Evolutionary conservation across 208 protist species (phyloP).

Genomic region (Wallacemonas rigidus): DNA sequence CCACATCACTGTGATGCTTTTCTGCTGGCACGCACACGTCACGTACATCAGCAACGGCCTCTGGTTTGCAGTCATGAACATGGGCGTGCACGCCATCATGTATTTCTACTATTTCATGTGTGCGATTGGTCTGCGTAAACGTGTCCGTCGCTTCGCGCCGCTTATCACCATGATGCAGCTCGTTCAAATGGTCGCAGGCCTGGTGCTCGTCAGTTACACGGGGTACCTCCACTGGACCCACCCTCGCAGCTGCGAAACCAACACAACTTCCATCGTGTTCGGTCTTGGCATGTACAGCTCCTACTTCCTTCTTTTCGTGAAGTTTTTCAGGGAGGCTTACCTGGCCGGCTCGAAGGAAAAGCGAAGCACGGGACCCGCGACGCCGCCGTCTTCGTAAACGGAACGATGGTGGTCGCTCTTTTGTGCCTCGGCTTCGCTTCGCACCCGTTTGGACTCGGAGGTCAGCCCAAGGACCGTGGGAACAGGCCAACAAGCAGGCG

Average conservation of each 20-base stretch:
- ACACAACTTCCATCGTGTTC: constrained; percentile 22
- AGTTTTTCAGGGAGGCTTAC: constrained; percentile 56
- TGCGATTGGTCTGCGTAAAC: constrained; percentile 37
- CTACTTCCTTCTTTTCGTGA: constrained; percentile 79
- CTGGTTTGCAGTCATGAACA: constrained; percentile 89
- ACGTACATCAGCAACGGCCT: constrained; percentile 41
- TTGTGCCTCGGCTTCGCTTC: too few species aligned
- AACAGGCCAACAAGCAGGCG: too few species aligned
- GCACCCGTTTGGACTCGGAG: too few species aligned
- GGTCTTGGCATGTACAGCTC: constrained; percentile 73
- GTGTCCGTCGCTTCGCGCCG: constrained; percentile 51
- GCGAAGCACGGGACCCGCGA: constrained; percentile 12
- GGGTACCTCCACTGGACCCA: constrained; percentile 38
- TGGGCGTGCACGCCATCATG: constrained; percentile 87
- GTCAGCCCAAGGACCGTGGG: too few species aligned
- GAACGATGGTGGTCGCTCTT: too few species aligned
- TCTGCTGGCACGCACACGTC: constrained; percentile 74
- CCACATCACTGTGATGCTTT: constrained; percentile 81
- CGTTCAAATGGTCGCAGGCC: constrained; percentile 85
- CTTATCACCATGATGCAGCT: constrained; percentile 70
- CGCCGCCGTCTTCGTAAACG: constrained; percentile 9
- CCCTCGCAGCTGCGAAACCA: constrained; percentile 35
- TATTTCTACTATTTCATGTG: constrained; percentile 89
- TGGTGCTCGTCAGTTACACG: constrained; percentile 43
- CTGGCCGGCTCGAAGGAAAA: constrained; percentile 23